Conservation (phyloP, 208 protist species). For the Leishmania tropica region DNA sequence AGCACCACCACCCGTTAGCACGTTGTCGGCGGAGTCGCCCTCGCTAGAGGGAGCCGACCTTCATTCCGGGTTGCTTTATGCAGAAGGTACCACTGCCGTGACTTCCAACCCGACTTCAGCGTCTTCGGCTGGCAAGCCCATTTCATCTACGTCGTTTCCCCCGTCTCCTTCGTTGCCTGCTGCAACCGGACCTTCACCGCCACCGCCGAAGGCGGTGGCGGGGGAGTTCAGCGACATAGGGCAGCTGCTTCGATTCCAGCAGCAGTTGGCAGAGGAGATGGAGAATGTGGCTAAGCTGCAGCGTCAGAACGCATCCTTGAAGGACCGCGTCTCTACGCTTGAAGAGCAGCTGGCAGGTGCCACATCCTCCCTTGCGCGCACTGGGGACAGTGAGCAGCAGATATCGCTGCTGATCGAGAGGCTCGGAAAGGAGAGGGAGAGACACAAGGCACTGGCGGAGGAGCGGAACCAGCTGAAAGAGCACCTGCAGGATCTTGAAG, state of each 20-base stretch:
- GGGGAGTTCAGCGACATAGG: slow-evolving; percentile 14
- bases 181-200: neutral
- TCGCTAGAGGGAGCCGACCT: neutral
- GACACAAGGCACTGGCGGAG: slow-evolving; percentile 29
- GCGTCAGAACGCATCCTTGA: slow-evolving; percentile 35
- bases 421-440: slow-evolving; percentile 58
- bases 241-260: slow-evolving; percentile 72
- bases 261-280: slow-evolving; percentile 73
- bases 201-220: neutral
- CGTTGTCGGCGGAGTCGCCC: neutral
- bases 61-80: neutral
- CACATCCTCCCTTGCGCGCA: slow-evolving; percentile 20
- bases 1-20: neutral
- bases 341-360: slow-evolving; percentile 33
- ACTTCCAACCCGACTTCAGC: neutral
- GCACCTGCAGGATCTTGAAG: slow-evolving; percentile 46
- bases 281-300: slow-evolving; percentile 35
- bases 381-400: slow-evolving; percentile 31
- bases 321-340: slow-evolving; percentile 21
- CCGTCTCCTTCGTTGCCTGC: neutral
- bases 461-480: slow-evolving; percentile 42
- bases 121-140: neutral
- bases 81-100: neutral
- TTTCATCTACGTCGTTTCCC: neutral
- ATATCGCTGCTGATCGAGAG: slow-evolving; percentile 58